Conservation (phyloP, 352 stramenopile species). For the Globisporangium spinosum region DNA sequence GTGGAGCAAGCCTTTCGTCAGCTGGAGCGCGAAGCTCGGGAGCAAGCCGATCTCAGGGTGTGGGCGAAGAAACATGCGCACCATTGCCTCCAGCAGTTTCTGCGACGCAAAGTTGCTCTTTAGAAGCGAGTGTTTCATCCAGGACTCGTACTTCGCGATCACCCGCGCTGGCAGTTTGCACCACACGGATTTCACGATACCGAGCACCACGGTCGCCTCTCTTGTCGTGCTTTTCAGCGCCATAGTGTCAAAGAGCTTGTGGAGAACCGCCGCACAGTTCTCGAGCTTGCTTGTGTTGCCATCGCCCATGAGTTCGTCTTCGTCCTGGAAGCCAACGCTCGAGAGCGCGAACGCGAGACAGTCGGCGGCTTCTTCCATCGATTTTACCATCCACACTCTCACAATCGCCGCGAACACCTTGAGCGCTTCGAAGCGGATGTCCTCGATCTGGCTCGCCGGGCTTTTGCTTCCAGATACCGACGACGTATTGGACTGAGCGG, state of each 20-base stretch:
- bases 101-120: constrained; percentile 17
- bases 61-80: constrained; percentile 32
- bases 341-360: constrained; percentile 19
- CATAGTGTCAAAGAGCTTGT: constrained; percentile 25
- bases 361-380: constrained; percentile 21
- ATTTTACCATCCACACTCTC: constrained; percentile 22
- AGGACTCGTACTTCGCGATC: constrained; percentile 21
- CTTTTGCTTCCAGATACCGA: background rate
- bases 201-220: constrained; percentile 17
- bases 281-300: constrained; percentile 18
- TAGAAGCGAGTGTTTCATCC: constrained; percentile 29
- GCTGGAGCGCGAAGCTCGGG: constrained; percentile 22
- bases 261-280: constrained; percentile 23
- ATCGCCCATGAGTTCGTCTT: constrained; percentile 21
- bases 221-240: constrained; percentile 14
- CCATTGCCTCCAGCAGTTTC: constrained; percentile 30
- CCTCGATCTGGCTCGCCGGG: constrained; percentile 10
- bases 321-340: constrained; percentile 11
- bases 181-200: constrained; percentile 20
- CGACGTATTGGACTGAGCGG: background rate
- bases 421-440: constrained; percentile 20
- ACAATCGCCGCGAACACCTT: constrained; percentile 18
- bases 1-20: constrained; percentile 32
- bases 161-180: constrained; percentile 18
- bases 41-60: constrained; percentile 21